A percentile compares a stretch with the other conserved stretches of the same genome.
These are phyloP conservation scores for Leccinum sublutescens DNA, from an alignment of 768 basidiomycete genomes.

Conservation along the genomic window DNA sequence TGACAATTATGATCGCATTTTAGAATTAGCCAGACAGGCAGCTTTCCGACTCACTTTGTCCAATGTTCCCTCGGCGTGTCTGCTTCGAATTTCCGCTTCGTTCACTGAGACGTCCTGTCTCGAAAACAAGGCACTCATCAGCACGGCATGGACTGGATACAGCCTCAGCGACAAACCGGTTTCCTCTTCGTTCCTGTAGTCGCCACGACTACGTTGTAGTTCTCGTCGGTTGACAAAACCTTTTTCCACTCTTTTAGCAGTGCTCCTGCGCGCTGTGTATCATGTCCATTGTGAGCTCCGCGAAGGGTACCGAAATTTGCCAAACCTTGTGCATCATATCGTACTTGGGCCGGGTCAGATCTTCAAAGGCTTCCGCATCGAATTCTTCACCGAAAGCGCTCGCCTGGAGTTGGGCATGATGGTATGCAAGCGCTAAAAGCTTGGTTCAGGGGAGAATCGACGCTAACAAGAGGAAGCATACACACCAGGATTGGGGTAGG, in stretches of 20 bases:
- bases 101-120: slow-evolving; percentile 59
- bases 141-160: neutral
- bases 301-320: neutral
- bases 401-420: slow-evolving; percentile 89
- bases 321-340: slow-evolving; percentile 78
- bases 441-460: neutral
- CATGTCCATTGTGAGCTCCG: neutral
- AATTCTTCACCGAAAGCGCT: slow-evolving; percentile 91
- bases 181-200: slow-evolving; percentile 67
- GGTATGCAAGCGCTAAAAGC: slow-evolving; percentile 61
- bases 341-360: slow-evolving; percentile 75
- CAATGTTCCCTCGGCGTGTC: slow-evolving; percentile 57
- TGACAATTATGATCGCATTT: slow-evolving; percentile 7
- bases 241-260: slow-evolving; percentile 72
- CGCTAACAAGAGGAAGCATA: neutral
- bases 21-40: slow-evolving; percentile 4
- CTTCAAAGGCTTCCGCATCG: slow-evolving; percentile 73
- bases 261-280: slow-evolving; percentile 58
- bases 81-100: slow-evolving; percentile 72
- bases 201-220: slow-evolving; percentile 51
- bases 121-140: neutral
- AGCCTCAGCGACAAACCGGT: slow-evolving; percentile 45
- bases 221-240: slow-evolving; percentile 58
- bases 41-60: slow-evolving; percentile 52
- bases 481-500: slow-evolving; percentile 89